Evolutionary conservation across 352 stramenopile genomes (phyloP).

Genomic region (Phytophthora sojae): DNA sequence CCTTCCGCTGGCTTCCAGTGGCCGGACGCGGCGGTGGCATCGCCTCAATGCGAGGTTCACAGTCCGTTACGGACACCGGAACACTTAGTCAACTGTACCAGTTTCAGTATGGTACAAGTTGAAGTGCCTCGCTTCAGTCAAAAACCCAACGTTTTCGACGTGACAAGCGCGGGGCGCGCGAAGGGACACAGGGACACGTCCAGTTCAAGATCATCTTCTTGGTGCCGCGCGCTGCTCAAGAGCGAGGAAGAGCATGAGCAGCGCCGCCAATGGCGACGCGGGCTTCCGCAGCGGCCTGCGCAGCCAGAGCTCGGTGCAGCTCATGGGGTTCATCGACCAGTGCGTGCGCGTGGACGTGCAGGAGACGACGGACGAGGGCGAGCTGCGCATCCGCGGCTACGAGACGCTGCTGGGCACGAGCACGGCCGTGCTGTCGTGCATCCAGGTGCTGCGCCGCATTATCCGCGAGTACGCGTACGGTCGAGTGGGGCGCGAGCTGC

Average conservation of each 20-base stretch:
- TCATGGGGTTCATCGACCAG: constrained; percentile 84
- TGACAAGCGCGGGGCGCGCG: too few species aligned
- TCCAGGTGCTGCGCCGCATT: constrained; percentile 84
- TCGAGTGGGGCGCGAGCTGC: constrained; percentile 81
- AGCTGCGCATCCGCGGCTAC: constrained; percentile 78
- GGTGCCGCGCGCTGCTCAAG: too few species aligned
- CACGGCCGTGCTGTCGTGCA: constrained; percentile 78
- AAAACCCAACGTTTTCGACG: background rate
- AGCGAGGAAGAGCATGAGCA: background rate
- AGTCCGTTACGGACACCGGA: constrained; percentile 10
- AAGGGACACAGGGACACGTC: too few species aligned
- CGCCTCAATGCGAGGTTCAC: background rate
- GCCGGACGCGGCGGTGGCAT: constrained; percentile 29
- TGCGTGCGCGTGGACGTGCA: constrained; percentile 48
- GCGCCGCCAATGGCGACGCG: constrained; percentile 5
- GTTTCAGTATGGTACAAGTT: too few species aligned
- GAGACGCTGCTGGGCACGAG: constrained; percentile 75
- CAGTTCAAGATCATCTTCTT: too few species aligned
- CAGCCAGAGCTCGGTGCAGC: constrained; percentile 86
- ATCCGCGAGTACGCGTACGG: constrained; percentile 89
- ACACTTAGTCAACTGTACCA: background rate
- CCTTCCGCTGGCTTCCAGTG: constrained; percentile 24
- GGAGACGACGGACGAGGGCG: constrained; percentile 69
- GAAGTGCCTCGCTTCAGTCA: too few species aligned
- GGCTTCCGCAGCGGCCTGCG: constrained; percentile 44